These are phyloP conservation scores for Penium margaritaceum DNA, from an alignment of 139 green algal genomes.

Conservation along the genomic window DNA sequence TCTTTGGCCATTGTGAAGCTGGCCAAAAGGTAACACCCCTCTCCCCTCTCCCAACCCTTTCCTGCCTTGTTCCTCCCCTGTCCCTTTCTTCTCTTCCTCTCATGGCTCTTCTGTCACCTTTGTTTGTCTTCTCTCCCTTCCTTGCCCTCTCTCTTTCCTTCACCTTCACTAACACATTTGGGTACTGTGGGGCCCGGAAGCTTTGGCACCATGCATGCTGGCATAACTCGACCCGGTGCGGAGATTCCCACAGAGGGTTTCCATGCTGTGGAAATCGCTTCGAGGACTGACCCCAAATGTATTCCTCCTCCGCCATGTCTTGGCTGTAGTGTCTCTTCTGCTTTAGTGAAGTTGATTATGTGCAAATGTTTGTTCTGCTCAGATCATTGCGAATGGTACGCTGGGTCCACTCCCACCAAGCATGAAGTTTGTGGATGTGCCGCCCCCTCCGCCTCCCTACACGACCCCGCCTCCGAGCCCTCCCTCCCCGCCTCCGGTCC, in stretches of 20 bases:
- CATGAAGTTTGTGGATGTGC: background rate
- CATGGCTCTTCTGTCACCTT: too few species aligned
- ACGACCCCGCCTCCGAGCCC: background rate
- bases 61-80: background rate
- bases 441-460: background rate
- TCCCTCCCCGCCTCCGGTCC: background rate
- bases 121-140: too few species aligned
- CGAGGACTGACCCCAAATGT: too few species aligned
- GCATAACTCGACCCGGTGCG: too few species aligned
- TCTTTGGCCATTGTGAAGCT: conserved; percentile 11
- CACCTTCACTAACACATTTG: background rate
- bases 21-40: conserved; percentile 3
- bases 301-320: too few species aligned
- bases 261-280: too few species aligned
- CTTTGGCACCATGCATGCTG: too few species aligned
- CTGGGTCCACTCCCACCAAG: conserved; percentile 8
- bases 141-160: conserved; percentile 4
- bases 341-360: too few species aligned
- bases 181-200: too few species aligned
- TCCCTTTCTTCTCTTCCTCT: background rate
- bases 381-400: conserved; percentile 15
- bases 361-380: too few species aligned
- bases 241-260: too few species aligned
- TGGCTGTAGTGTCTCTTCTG: too few species aligned
- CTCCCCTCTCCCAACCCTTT: background rate